Evolutionary conservation across 2,329 filamentous ascomycete genomes (phyloP), one percentile per base, ranked within the genome.

Genomic region (Exophiala oligosperma): DNA sequence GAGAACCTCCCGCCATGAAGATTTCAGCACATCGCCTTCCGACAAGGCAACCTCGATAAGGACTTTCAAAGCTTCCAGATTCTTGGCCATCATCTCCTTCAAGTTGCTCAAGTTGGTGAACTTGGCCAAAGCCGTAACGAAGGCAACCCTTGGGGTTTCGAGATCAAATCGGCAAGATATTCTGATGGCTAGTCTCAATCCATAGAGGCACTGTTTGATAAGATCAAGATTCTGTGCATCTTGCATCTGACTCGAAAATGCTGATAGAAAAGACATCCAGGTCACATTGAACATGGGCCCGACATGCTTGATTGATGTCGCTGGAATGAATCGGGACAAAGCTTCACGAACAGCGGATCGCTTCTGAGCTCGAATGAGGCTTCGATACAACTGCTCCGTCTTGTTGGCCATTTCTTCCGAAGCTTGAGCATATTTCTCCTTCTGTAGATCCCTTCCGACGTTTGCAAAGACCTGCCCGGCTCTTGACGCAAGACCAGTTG

Each of bases 211-310:
- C 5, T 96, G 76, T 70, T 88, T 91, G 72, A 97, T 92, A 14
- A 94, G 90, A 65, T 97, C 92, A 3, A 96, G 80, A 68, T 97
- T 97, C 66, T 96, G 90, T 0, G 91, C 89, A 70, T 96, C 92
- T 67, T 97, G 94, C 72, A 94, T 92, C 66, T 95, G 90, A 51
- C 90, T 92, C 1, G 93, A 97, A 26, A 99, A 82, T 0, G 92
- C 92, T 4, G 93, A 97, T 69, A 99, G 89, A 73, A 97, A 95
- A 8, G 93, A 96, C 93, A 97, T 99, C 94, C 94, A 99, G 0
- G 92, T 95, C 24, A 96, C 92, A 68, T 96, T 92, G 70, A 99
- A 97, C 94, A 99, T 99, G 0, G 94, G 92, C 0, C 94, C 94
- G 50, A 97, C 90, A 72, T 99, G 94, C 67, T 91, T 93, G 72